phyloP scores from a whole-genome alignment of 768 basidiomycete genomes.

The Suillus occidentalis region DNA sequence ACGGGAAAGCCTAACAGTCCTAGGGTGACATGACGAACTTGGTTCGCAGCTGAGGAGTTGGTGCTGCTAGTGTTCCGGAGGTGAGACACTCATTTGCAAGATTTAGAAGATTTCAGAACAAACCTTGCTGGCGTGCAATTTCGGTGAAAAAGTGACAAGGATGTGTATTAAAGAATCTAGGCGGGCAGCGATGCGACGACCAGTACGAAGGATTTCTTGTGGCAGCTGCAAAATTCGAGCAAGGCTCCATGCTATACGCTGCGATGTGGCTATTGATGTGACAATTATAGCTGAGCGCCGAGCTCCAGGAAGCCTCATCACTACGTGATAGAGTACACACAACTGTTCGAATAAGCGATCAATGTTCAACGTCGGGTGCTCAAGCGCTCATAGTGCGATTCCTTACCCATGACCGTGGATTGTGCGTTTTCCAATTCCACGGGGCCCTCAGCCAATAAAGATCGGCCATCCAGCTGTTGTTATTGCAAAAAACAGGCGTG shows the following conservation, averaged over 20 bases:
- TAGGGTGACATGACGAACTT: background rate
- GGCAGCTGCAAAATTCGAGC: no score
- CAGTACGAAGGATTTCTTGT: no score
- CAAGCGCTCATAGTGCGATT: background rate
- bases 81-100: background rate
- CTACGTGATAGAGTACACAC: background rate
- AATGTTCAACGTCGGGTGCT: background rate
- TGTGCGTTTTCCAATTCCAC: background rate
- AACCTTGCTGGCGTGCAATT: background rate
- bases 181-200: no score
- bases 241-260: no score
- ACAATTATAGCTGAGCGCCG: background rate
- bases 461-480: no score
- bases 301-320: background rate
- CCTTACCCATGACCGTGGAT: background rate
- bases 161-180: background rate
- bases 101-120: background rate
- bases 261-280: background rate
- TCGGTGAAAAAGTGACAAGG: background rate
- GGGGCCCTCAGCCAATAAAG: no score
- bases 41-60: background rate
- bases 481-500: no score
- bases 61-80: background rate
- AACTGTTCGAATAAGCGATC: background rate
- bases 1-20: background rate